Base-by-base conservation (phyloP, 1,284 basidiomycete genomes). In the Cutaneotrichosporon arboriforme region DNA sequence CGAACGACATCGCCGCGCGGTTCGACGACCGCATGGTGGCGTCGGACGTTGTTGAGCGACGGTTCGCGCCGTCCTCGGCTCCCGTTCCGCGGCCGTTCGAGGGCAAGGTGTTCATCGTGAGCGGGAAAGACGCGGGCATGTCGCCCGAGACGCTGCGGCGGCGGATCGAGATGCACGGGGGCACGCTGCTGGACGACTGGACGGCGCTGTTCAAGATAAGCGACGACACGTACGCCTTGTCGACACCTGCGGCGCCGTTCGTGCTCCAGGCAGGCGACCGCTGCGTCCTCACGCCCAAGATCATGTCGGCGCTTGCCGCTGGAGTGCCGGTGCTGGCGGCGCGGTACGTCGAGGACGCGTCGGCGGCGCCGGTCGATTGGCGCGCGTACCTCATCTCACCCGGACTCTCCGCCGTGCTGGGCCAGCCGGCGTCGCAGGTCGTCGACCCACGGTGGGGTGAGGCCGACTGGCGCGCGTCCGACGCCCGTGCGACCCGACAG, bases 241-340 rank as follows among this genome's bases (percentile, higher is more conserved):
- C 46, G 0, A n/a, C 38, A 2, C 5, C 7, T 2, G 22, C 17
- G 1, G 50, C 72, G 31, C 78, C 83, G 12, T 80, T 82, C 14
- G 77, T 90, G 21, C 84, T 90, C 66, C 77, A 90, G 21, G 61
- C 90, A 14, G 82, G 86, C 0, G 82, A 86, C 58, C 79, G 21
- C 22, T 26, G 39, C 13, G 81, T 79, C 55, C 81, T 83, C 54
- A 91, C 87, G 57, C 80, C 84, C 4, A 92, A 91, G 69, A 89
- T 82, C 64, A 77, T 93, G 47, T 79, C 85, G 5, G 88, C 90
- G 7, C 79, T 94, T 26, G 88, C 87, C 0, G 76, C 90, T 23
- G 90, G 90, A 7, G 83, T 94, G 45, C 91, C 90, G 1, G 90
- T 88, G 62, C 66, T 94, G n/a, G 81, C 80, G 0, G 69, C 79